A percentile compares a stretch with the other conserved stretches of the same genome.
phyloP scores from a whole-genome alignment of 2,329 filamentous ascomycete genomes.

The Daldinia sp. region DNA sequence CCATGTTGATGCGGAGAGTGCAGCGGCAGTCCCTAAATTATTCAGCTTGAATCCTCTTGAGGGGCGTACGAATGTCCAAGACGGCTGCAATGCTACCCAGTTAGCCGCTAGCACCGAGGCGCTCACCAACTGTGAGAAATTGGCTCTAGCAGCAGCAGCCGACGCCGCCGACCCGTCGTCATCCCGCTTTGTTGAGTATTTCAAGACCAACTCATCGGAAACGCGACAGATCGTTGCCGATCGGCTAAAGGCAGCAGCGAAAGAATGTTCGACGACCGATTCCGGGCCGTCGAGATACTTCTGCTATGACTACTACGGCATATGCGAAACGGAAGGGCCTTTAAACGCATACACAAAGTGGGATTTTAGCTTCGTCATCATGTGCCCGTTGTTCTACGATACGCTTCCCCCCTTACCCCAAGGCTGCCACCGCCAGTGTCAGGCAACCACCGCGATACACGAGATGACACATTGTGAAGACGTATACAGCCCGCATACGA shows the following conservation, averaged over 20 bases:
- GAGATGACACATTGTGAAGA: conserved; percentile 44
- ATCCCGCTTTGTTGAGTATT: conserved; percentile 44
- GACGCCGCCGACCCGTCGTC: conserved; percentile 41
- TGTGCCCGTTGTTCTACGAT: conserved; percentile 45
- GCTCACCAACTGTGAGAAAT: conserved; percentile 37
- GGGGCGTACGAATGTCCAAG: conserved; percentile 34
- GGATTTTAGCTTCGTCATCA: conserved; percentile 36
- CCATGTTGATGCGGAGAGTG: conserved; percentile 26
- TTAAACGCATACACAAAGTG: conserved; percentile 43
- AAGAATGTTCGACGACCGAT: conserved; percentile 41
- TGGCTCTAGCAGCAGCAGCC: conserved; percentile 40
- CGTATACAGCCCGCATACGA: conserved; percentile 40
- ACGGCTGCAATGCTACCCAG: conserved; percentile 37
- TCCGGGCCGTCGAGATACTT: conserved; percentile 34
- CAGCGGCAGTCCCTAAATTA: conserved; percentile 18
- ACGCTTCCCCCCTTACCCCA: conserved; percentile 37
- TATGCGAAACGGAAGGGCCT: conserved; percentile 40
- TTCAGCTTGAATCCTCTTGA: conserved; percentile 15
- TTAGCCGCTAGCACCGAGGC: conserved; percentile 34
- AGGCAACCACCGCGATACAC: conserved; percentile 44
- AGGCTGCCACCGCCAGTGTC: conserved; percentile 41
- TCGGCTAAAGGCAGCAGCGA: conserved; percentile 37
- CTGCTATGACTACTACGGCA: conserved; percentile 41
- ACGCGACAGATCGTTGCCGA: conserved; percentile 37
- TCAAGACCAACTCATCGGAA: conserved; percentile 40